A percentile compares a stretch with the other conserved stretches of the same genome.
These are phyloP conservation scores for Mortierella antarctica DNA, from an alignment of 192 early-diverging fungal genomes.

Conservation along the genomic window DNA sequence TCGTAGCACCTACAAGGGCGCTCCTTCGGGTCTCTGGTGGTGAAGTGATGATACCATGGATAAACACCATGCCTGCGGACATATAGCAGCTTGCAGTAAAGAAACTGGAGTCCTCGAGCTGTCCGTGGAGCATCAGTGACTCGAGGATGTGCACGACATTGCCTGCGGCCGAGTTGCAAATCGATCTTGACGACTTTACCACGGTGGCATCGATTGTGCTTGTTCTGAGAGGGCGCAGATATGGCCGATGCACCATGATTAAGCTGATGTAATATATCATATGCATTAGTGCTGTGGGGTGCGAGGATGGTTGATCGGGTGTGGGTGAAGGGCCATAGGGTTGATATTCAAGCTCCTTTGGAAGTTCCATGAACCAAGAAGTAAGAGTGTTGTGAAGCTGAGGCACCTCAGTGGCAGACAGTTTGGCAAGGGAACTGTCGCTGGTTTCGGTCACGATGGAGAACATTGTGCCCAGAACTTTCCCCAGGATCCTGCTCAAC, in stretches of 20 bases:
- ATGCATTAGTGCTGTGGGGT: conserved; percentile 55
- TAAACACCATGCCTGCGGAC: conserved; percentile 52
- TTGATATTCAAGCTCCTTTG: conserved; percentile 63
- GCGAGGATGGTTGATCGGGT: conserved; percentile 46
- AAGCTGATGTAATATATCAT: conserved; percentile 66
- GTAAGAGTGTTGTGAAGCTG: conserved; percentile 54
- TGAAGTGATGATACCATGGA: conserved; percentile 50
- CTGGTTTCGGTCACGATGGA: conserved; percentile 50
- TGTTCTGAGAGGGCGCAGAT: conserved; percentile 52
- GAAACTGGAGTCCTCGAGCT: conserved; percentile 40
- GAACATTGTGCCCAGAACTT: conserved; percentile 46
- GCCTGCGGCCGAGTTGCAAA: conserved; percentile 53
- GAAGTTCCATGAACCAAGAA: conserved; percentile 60
- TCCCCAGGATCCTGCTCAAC: conserved; percentile 48
- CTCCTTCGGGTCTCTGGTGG: conserved; percentile 43
- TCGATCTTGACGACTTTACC: conserved; percentile 45
- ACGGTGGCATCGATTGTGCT: conserved; percentile 43
- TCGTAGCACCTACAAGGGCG: conserved; percentile 41
- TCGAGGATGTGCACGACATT: conserved; percentile 56
- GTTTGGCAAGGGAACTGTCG: conserved; percentile 39
- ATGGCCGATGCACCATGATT: conserved; percentile 67
- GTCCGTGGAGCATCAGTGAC: conserved; percentile 48
- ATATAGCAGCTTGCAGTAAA: conserved; percentile 52
- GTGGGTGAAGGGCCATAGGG: conserved; percentile 53
- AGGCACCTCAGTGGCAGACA: conserved; percentile 42